Conservation (phyloP, 2,329 filamentous ascomycete species). For the Colletotrichum acutatum region DNA sequence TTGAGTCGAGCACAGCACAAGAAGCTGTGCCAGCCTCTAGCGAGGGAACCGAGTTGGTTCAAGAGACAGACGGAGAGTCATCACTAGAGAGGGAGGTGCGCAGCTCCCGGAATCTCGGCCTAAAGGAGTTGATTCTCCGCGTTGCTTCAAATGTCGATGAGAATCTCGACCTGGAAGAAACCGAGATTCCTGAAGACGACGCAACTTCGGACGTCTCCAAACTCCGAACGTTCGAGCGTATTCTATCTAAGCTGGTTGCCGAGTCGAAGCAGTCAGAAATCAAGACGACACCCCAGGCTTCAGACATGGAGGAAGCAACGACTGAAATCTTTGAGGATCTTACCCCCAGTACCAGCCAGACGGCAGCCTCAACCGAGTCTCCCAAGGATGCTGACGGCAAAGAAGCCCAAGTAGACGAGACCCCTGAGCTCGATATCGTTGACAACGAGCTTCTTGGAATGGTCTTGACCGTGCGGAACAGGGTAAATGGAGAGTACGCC, state of each 20-base stretch:
- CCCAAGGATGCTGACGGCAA: neutral
- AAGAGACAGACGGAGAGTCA: neutral
- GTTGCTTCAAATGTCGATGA: constrained; percentile 60
- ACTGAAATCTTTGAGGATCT: neutral
- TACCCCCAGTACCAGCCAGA: neutral
- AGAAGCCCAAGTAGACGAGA: constrained; percentile 23
- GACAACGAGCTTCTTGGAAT: constrained; percentile 69
- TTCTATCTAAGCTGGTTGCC: constrained; percentile 60
- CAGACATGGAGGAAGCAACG: neutral
- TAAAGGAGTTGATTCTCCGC: constrained; percentile 63
- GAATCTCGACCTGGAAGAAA: constrained; percentile 37
- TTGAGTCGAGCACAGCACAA: neutral
- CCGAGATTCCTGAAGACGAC: constrained; percentile 39
- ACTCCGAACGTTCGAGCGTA: constrained; percentile 61
- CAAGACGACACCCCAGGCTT: neutral
- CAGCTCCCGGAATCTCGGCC: constrained; percentile 33
- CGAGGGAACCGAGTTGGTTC: neutral
- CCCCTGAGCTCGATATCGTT: constrained; percentile 2
- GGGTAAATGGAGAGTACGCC: constrained; percentile 74
- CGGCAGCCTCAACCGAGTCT: neutral
- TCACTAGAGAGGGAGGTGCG: constrained; percentile 5
- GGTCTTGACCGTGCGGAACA: constrained; percentile 78
- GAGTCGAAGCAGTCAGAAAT: constrained; percentile 18
- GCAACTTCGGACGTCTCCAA: constrained; percentile 47
- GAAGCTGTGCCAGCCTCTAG: neutral